Conservation (phyloP, 495 filamentous ascomycete species). For the Elaphomyces granulatus region DNA sequence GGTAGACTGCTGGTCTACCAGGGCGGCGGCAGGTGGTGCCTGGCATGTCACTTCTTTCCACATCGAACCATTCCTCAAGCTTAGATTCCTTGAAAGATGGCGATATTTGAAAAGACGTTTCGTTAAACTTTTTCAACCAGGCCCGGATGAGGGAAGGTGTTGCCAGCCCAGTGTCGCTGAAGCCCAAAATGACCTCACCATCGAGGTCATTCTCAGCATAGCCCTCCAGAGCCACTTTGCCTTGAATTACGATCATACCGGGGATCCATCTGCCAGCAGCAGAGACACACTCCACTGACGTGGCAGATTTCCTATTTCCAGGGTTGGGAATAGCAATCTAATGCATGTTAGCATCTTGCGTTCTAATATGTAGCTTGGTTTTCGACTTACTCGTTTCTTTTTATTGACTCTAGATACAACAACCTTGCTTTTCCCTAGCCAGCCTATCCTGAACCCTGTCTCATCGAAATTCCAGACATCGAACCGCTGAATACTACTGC, state of each 20-base stretch:
- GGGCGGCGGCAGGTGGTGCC: neutral
- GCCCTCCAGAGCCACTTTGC: neutral
- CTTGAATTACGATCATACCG: neutral
- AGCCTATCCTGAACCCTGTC: neutral
- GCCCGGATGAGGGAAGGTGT: neutral
- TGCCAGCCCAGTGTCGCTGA: neutral
- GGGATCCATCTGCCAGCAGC: neutral
- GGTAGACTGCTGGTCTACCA: neutral
- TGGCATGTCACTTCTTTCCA: neutral
- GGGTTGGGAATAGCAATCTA: neutral
- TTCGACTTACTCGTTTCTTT: neutral
- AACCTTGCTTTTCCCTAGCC: neutral
- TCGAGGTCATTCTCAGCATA: neutral
- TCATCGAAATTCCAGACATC: neutral
- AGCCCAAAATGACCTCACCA: neutral
- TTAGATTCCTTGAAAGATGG: neutral
- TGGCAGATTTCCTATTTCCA: neutral
- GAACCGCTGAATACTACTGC: neutral
- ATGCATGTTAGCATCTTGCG: neutral
- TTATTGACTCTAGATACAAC: neutral
- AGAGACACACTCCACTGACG: neutral
- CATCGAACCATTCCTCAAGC: neutral
- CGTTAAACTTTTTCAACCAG: neutral
- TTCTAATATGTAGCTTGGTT: neutral
- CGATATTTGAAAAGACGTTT: neutral